Conservation (phyloP, 106 monocot species). For the Dioscorea dumetorum region DNA sequence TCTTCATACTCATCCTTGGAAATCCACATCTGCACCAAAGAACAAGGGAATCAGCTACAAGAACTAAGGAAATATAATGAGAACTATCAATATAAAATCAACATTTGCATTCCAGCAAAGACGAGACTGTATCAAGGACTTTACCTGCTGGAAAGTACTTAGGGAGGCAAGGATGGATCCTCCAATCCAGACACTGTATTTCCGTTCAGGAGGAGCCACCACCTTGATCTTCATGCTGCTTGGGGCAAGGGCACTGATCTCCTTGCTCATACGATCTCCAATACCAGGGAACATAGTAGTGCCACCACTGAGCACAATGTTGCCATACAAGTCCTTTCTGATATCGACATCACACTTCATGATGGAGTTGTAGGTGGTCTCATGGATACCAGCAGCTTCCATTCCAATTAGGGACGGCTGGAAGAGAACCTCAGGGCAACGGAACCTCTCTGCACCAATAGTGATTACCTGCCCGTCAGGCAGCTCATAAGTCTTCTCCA, state of each 20-base stretch:
- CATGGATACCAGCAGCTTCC: conserved; percentile 31
- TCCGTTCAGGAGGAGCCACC: background rate
- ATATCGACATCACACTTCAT: conserved; percentile 37
- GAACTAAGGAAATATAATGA: background rate
- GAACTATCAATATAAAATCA: background rate
- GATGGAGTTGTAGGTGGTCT: conserved; percentile 31
- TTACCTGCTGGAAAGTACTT: background rate
- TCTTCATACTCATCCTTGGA: background rate
- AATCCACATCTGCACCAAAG: background rate
- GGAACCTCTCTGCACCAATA: conserved; percentile 27
- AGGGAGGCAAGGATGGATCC: background rate
- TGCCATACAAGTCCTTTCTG: conserved; percentile 22
- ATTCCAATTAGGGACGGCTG: conserved; percentile 29
- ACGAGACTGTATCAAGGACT: background rate
- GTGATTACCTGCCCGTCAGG: conserved; percentile 33
- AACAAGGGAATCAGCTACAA: background rate
- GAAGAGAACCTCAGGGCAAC: conserved; percentile 32
- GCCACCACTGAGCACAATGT: background rate
- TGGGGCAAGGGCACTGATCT: background rate
- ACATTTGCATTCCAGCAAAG: background rate
- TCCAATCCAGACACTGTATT: background rate
- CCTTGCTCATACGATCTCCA: background rate
- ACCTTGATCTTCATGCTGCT: background rate
- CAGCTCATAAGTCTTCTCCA: conserved; percentile 9
- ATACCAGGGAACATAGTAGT: background rate